Percentiles rank a stretch among this genome's conserved stretches.
Conservation (phyloP, 129 eudicot genomes). For the sunflower (Helianthus annuus) region DNA sequence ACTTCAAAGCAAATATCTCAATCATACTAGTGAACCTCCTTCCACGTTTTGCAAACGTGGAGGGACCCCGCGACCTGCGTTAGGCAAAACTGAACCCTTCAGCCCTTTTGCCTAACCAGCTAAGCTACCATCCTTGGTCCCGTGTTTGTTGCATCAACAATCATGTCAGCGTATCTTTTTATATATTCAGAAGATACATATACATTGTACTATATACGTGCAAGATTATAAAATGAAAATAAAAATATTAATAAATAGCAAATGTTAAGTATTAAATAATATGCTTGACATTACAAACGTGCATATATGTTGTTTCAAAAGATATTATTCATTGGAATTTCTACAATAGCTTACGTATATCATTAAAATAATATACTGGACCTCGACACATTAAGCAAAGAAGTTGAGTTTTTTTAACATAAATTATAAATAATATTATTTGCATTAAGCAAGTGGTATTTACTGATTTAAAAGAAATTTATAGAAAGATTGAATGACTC, state of each 20-base stretch:
- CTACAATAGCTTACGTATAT: background rate
- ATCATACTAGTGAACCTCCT: no score
- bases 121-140: no score
- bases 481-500: background rate
- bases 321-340: background rate
- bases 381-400: background rate
- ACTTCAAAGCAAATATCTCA: no score
- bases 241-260: background rate
- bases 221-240: background rate
- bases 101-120: no score
- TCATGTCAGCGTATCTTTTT: background rate
- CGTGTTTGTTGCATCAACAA: no score
- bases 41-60: no score
- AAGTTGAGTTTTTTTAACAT: background rate
- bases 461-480: background rate
- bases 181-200: background rate
- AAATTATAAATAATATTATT: background rate
- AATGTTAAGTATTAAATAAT: background rate
- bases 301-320: background rate
- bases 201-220: background rate
- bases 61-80: no score
- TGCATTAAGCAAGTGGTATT: background rate
- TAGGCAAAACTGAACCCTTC: no score
- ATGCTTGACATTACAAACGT: constrained; percentile 1
- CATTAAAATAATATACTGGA: background rate